These are phyloP conservation scores for Penicillium parvum DNA, from an alignment of 495 filamentous ascomycete genomes.

Conservation along the genomic window DNA sequence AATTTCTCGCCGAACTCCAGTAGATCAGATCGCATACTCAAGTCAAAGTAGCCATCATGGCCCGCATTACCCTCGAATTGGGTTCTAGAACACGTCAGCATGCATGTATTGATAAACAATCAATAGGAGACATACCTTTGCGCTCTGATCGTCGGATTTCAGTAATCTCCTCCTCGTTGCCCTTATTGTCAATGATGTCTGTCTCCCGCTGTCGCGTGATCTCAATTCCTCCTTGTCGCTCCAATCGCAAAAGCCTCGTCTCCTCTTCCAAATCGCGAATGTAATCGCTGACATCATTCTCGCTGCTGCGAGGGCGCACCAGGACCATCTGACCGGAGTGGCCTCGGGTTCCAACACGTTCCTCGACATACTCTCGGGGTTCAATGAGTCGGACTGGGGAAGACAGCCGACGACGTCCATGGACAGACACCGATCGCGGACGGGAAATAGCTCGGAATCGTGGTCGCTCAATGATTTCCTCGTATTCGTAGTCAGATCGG, in stretches of 20 bases:
- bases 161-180: slow-evolving; percentile 49
- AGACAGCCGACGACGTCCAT: slow-evolving; percentile 34
- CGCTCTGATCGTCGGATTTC: slow-evolving; percentile 70
- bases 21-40: slow-evolving; percentile 26
- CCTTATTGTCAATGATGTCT: slow-evolving; percentile 39
- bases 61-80: slow-evolving; percentile 60
- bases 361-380: slow-evolving; percentile 24
- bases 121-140: slow-evolving; percentile 61
- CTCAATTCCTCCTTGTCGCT: slow-evolving; percentile 39
- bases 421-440: slow-evolving; percentile 36
- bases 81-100: slow-evolving; percentile 41
- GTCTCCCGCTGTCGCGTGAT: slow-evolving; percentile 46
- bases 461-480: slow-evolving; percentile 21
- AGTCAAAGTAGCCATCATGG: slow-evolving; percentile 74
- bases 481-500: slow-evolving; percentile 22
- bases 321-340: slow-evolving; percentile 52
- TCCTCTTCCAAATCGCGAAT: slow-evolving; percentile 54
- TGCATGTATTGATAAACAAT: slow-evolving; percentile 17
- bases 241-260: slow-evolving; percentile 36
- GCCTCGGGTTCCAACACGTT: slow-evolving; percentile 45
- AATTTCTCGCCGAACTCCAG: slow-evolving; percentile 1
- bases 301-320: slow-evolving; percentile 45
- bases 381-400: slow-evolving; percentile 29
- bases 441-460: slow-evolving; percentile 24
- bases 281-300: slow-evolving; percentile 56